These are phyloP conservation scores for Blastocystis sp. DNA, from an alignment of 352 stramenopile species.

Conservation along the genomic window DNA sequence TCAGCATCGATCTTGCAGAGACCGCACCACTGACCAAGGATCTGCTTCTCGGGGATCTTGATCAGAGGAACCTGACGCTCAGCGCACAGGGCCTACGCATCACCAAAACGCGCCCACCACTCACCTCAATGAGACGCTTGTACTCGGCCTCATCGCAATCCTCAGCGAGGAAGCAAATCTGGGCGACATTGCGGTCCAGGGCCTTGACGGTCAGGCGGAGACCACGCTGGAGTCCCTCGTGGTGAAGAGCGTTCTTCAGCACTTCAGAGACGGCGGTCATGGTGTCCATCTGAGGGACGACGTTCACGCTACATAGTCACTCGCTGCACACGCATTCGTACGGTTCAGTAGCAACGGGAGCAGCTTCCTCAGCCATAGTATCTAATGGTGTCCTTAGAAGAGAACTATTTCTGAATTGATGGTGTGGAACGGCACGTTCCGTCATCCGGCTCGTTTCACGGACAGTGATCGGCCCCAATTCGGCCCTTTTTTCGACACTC, in stretches of 20 bases:
- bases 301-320: constrained; percentile 49
- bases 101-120: neutral
- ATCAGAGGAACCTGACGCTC: constrained; percentile 89
- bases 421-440: neutral
- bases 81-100: constrained; percentile 77
- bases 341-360: constrained; percentile 67
- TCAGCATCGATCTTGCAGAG: constrained; percentile 96
- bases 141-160: constrained; percentile 99
- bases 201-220: constrained; percentile 98
- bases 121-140: constrained; percentile 90
- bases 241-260: constrained; percentile 97
- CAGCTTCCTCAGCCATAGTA: constrained; percentile 70
- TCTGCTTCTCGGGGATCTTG: constrained; percentile 86
- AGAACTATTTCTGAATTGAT: constrained; percentile 42
- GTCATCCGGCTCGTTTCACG: neutral
- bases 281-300: constrained; percentile 72
- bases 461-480: neutral
- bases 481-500: neutral
- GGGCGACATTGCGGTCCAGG: constrained; percentile 91
- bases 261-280: constrained; percentile 93
- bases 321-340: neutral
- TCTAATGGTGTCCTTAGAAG: constrained; percentile 70
- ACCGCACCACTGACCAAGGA: constrained; percentile 97
- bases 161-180: constrained; percentile 96
- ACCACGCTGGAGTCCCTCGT: constrained; percentile 95